Evolutionary conservation across 2,329 filamentous ascomycete genomes (phyloP), one percentile per base, ranked within the genome.

Genomic region (Penicillium sp.): DNA sequence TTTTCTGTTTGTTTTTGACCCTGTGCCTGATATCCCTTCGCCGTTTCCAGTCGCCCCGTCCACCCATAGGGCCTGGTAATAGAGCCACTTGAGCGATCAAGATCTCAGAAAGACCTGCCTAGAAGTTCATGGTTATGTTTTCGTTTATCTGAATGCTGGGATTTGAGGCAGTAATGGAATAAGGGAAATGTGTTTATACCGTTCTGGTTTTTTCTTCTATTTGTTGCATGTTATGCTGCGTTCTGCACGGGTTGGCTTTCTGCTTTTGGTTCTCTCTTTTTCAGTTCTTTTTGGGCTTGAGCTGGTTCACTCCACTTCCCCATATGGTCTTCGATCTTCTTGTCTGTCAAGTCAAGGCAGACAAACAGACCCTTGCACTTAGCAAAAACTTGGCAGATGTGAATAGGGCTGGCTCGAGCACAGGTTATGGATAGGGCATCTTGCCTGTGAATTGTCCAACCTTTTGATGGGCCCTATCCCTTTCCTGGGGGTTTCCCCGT

Each of bases 221-320:
- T n/a, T n/a, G n/a, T 55, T 51, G 34, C 49, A 46, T 52, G 31
- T 55, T 56, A 37, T 59, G 46, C 39, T 56, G 49, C 47, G 43
- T 61, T 59, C 24, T 60, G 53, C 53, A 61, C 44, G 43, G 52
- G 51, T 52, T 56, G 57, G 50, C 51, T 58, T 56, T 51, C 42
- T 61, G 48, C 16, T 56, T 58, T 55, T 47, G 45, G 16, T 28
- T 44, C 19, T 42, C 13, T 79, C 77, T 69, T 83, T 81, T 69
- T 48, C 3, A 16, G 36, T 37, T 49, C 23, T 18, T 48, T 48
- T 39, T 48, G 21, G 23, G 43, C 51, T 50, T 47, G 23, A 18
- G 3, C 24, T 43, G 39, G 24, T 8, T 26, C 39, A n/a, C 21
- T 36, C 48, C 49, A 14, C 46, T 54, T 37, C 29, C 21, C 23